Evolutionary conservation across 164 flowering plant genomes (phyloP), one percentile per base, ranked within the genome.

Genomic region (Piper betle): DNA sequence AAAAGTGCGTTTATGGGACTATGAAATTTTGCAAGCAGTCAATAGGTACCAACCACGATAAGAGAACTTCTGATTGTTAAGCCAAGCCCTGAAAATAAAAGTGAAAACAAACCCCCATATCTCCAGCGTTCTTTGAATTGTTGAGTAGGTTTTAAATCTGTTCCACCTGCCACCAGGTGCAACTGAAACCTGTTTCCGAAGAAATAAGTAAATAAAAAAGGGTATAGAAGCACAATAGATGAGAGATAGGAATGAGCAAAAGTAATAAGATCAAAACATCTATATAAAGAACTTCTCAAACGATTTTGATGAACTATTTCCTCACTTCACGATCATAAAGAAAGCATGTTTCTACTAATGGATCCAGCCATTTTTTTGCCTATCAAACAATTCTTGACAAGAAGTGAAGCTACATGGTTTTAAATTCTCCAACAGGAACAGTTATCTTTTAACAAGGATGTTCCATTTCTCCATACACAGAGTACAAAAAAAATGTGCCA

Each of bases 91-190:
- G 62, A 90, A 80, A 60, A 90, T 48, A 71, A 93, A 88, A 17
- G 78, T 70, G 15, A 90, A 17, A 61, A 93, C 96, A 81, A 77
- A 90, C 60, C 99, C 97, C 99, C 99, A 93, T 68, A 93, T 93
- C 66, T 93, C 99, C 78, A 90, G 58, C 55, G 94, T 84, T 77
- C 99, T 87, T 66, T 93, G 97, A 59, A 93, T 86, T 46, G 93
- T 86, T 50, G 99, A 87, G 75, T 93, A 90, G 16, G 97, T 90
- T 75, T 90, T 90, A 71, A 93, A 93, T 78, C 87, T 82, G 71
- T 72, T 85, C 99, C 99, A 93, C 3, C 92, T 94, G 12, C 99
- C 97, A 52, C 99, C 99, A 42, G 99, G 92, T 41, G 86, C 78
- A 79, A 90, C 97, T 66, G 96, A 87, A 62, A 90, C 98, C 98